These are phyloP conservation scores for Phytopythium delawarense DNA, from an alignment of 352 stramenopile genomes.

Conservation along the genomic window DNA sequence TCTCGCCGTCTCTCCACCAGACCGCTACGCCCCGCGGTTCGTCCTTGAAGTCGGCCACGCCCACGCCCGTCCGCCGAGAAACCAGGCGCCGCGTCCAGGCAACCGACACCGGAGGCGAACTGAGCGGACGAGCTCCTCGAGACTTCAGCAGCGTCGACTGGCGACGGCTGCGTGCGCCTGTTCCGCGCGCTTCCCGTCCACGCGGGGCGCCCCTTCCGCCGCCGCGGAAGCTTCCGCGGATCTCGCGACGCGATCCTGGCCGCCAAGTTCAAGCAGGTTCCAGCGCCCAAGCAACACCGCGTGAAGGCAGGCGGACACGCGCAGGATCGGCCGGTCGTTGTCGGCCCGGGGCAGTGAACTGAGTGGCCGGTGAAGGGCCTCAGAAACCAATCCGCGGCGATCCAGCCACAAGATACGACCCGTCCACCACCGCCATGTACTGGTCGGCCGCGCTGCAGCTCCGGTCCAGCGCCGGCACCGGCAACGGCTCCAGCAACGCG, in stretches of 20 bases:
- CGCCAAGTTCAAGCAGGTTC: slow-evolving; percentile 4
- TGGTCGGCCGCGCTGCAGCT: slow-evolving; percentile 71
- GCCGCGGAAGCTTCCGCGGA: slow-evolving; percentile 8
- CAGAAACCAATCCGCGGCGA: slow-evolving; percentile 4
- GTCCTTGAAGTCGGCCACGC: too few species aligned
- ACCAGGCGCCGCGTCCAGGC: too few species aligned
- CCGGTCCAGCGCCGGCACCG: slow-evolving; percentile 17
- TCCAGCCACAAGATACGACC: neutral
- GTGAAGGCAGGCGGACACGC: neutral
- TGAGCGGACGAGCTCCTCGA: neutral
- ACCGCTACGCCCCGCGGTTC: neutral
- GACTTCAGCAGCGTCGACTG: neutral
- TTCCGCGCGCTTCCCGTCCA: neutral
- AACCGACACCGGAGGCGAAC: too few species aligned
- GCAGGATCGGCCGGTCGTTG: neutral
- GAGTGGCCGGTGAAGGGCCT: neutral
- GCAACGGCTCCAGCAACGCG: slow-evolving; percentile 1
- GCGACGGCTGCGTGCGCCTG: neutral
- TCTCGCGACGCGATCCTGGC: neutral
- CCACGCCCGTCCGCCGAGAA: too few species aligned
- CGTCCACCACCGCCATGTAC: slow-evolving; percentile 41
- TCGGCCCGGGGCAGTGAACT: neutral
- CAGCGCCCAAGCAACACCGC: neutral
- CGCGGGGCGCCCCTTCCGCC: slow-evolving; percentile 4
- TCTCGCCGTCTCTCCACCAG: neutral